phyloP scores from a whole-genome alignment of 2,329 filamentous ascomycete genomes.

The Penicillium sp. region DNA sequence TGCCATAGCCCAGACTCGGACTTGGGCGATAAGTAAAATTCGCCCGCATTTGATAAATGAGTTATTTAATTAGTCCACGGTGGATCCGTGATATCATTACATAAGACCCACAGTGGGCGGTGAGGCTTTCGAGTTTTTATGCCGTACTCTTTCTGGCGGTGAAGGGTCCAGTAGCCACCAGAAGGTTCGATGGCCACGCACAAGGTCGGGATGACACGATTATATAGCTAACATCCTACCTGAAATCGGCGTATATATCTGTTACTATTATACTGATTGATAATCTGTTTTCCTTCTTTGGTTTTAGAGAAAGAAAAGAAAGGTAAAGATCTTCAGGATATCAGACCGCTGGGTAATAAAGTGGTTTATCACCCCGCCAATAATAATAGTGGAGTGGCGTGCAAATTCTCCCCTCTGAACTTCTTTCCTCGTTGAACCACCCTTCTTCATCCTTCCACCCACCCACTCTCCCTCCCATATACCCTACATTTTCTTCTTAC shows the following conservation, averaged over 20 bases:
- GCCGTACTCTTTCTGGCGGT: constrained; percentile 26
- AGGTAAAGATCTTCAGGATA: background rate
- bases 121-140: constrained; percentile 14
- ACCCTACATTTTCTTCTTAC: constrained; percentile 30
- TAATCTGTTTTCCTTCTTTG: background rate
- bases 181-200: constrained; percentile 39
- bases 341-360: constrained; percentile 22
- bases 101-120: constrained; percentile 7
- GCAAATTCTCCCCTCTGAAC: constrained; percentile 39
- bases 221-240: constrained; percentile 12
- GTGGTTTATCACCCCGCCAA: constrained; percentile 26
- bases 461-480: constrained; percentile 18
- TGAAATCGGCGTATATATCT: background rate
- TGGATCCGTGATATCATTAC: constrained; percentile 2
- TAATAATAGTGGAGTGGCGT: constrained; percentile 37
- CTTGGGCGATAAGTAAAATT: no score
- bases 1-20: background rate
- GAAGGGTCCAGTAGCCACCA: constrained; percentile 33
- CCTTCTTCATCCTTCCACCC: constrained; percentile 22
- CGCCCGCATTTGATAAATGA: background rate
- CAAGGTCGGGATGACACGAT: constrained; percentile 12
- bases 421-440: constrained; percentile 22
- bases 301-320: background rate
- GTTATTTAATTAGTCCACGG: background rate
- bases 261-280: background rate